Evolutionary conservation across 345 rosid genomes (phyloP).

Genomic region (Eutrema yunnanense): DNA sequence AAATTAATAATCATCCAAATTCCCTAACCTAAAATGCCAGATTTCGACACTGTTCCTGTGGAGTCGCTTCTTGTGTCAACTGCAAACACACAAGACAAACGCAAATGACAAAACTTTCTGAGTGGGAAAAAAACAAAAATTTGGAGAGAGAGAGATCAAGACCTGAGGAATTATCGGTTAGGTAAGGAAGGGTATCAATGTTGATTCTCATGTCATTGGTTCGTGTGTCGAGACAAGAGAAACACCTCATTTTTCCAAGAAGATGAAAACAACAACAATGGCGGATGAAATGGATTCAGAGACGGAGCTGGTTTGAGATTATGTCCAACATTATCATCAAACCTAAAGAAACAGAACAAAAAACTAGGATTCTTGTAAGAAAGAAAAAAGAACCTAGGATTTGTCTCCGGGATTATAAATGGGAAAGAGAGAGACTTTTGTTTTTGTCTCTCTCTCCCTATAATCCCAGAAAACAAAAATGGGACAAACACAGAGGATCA

Average conservation of each 20-base stretch:
- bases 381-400: not conserved
- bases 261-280: not conserved
- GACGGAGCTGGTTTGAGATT: slow-evolving; percentile 26
- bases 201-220: slow-evolving; percentile 54
- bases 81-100: slow-evolving; percentile 2
- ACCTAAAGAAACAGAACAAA: not conserved
- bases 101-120: not conserved
- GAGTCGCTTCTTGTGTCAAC: slow-evolving; percentile 25
- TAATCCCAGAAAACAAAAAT: slow-evolving; percentile 9
- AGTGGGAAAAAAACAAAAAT: not conserved
- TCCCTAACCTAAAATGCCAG: slow-evolving; percentile 28
- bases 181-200: slow-evolving; percentile 40
- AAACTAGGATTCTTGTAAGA: not conserved
- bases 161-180: slow-evolving; percentile 48
- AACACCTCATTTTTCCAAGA: slow-evolving; percentile 54
- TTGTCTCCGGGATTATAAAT: slow-evolving; percentile 2
- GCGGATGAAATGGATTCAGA: slow-evolving; percentile 1
- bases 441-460: not conserved
- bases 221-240: slow-evolving; percentile 54
- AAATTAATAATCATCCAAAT: not conserved
- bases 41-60: slow-evolving; percentile 11
- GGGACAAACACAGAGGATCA: not conserved
- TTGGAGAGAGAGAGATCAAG: not conserved
- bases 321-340: slow-evolving; percentile 19
- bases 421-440: not conserved